phyloP scores from a whole-genome alignment of 1,284 basidiomycete genomes.

The Irpex rosettiformis region DNA sequence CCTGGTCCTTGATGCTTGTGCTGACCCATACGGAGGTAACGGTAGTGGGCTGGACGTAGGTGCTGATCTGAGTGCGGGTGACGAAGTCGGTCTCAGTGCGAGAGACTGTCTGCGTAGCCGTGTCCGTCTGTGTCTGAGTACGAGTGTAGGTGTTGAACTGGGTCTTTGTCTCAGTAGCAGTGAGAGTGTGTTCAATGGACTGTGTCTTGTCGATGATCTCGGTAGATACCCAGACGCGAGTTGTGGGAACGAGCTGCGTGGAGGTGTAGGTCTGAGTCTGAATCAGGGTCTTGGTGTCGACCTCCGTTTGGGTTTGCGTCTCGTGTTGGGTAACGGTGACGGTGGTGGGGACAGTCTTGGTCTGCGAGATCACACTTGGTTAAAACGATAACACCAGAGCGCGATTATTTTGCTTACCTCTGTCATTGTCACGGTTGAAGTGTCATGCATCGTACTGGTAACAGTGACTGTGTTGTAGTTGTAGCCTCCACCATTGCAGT shows the following conservation, averaged over 20 bases:
- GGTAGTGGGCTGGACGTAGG: slow-evolving; percentile 41
- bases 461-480: slow-evolving; percentile 30
- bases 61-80: slow-evolving; percentile 28
- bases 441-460: slow-evolving; percentile 17
- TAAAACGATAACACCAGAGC: background rate
- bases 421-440: slow-evolving; percentile 21
- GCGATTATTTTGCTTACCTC: slow-evolving; percentile 25
- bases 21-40: slow-evolving; percentile 50
- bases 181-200: slow-evolving; percentile 53
- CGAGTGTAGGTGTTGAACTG: slow-evolving; percentile 51
- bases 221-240: slow-evolving; percentile 61
- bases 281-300: slow-evolving; percentile 32
- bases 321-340: slow-evolving; percentile 22
- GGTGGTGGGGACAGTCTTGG: slow-evolving; percentile 31
- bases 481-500: slow-evolving; percentile 11
- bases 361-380: slow-evolving; percentile 18
- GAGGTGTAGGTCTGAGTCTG: slow-evolving; percentile 50
- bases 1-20: slow-evolving; percentile 61
- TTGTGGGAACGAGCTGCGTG: slow-evolving; percentile 54
- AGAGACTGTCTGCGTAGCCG: slow-evolving; percentile 27
- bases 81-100: slow-evolving; percentile 28
- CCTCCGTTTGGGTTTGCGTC: slow-evolving; percentile 23
- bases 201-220: slow-evolving; percentile 58
- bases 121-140: slow-evolving; percentile 33
- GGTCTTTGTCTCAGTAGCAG: slow-evolving; percentile 56